phyloP scores from a whole-genome alignment of 2,329 filamentous ascomycete genomes.

The Daldinia sp. region DNA sequence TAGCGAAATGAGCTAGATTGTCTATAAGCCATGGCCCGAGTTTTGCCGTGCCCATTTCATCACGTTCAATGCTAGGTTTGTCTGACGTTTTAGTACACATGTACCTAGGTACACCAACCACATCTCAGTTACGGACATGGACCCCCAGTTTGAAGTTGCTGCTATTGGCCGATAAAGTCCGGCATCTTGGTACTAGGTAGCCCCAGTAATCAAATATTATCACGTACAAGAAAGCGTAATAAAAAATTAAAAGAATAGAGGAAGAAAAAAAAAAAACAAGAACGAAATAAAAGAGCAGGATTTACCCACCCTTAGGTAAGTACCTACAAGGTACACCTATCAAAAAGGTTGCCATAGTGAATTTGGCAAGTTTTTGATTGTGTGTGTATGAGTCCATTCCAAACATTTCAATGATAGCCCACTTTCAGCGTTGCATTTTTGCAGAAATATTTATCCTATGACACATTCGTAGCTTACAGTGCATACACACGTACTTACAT shows the following conservation, averaged over 20 bases:
- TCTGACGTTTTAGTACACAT: background rate
- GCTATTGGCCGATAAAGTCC: background rate
- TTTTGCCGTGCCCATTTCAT: conserved; percentile 9
- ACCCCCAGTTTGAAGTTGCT: background rate
- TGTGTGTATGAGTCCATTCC: conserved; percentile 15
- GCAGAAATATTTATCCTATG: conserved; percentile 10
- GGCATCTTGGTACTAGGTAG: conserved; percentile 5
- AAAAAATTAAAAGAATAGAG: background rate
- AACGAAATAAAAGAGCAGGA: too few relatives aligned
- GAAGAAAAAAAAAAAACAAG: background rate
- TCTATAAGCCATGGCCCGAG: background rate
- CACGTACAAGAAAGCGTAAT: background rate
- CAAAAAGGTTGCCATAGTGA: too few relatives aligned
- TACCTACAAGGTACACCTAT: too few relatives aligned
- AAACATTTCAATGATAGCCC: conserved; percentile 3
- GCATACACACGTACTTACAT: background rate
- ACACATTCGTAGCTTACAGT: conserved; percentile 9
- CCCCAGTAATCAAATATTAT: conserved; percentile 22
- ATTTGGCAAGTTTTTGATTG: background rate
- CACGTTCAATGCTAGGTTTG: too few relatives aligned
- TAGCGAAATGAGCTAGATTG: conserved; percentile 16
- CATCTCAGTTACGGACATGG: background rate
- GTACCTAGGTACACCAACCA: background rate
- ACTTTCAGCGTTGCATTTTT: background rate
- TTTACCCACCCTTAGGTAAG: background rate